Base-by-base conservation (phyloP, 1,139 yeast species). In the Trichomonascaceae sp. region DNA sequence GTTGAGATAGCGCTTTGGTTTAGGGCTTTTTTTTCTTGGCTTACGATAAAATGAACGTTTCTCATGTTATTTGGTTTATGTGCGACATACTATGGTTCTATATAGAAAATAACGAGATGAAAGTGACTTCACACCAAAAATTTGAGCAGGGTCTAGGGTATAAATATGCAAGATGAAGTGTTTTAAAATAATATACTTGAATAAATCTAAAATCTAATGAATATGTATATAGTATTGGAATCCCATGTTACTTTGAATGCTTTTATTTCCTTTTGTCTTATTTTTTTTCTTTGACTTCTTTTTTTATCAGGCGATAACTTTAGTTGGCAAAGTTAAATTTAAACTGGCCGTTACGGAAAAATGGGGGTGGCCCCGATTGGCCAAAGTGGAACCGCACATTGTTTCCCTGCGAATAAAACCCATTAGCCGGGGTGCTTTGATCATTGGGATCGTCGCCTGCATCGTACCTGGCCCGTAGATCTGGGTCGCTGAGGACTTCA, bases 401-500 rank as follows among this genome's bases (percentile, higher is more conserved):
- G n/a, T 36, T 36, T 36, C 41, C 41, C 41, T 36, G 41, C 17
- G 41, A 36, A 13, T 36, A 36, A 36, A 36, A 36, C 17, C 8
- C 8, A 36, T 36, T 36, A 19, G 45, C 45, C 8, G 30, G 20
- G 19, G 46, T 52, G 18, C 43, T 55, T 19, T 50, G 79, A 63
- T 78, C 84, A 55, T 78, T 80, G 3, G 84, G 82, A 63, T 81
- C 84, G 52, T 77, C 80, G 30, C 86, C 87, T 41, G 74, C 62
- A 65, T 88, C 95, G 64, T 86, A 88, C 52, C 85, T 76, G 55
- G 75, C 80, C 55, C 84, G 79, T 57, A 80, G 73, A 51, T 84
- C 87, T 1, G 80, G 79, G 61, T 86, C 82, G 9, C 91, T 80
- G 49, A 93, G 74, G 2, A 86, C 84, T 66, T 91, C 98, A 67